phyloP scores from a whole-genome alignment of 2,329 filamentous ascomycete species.

The Trichophyton benhamiae region DNA sequence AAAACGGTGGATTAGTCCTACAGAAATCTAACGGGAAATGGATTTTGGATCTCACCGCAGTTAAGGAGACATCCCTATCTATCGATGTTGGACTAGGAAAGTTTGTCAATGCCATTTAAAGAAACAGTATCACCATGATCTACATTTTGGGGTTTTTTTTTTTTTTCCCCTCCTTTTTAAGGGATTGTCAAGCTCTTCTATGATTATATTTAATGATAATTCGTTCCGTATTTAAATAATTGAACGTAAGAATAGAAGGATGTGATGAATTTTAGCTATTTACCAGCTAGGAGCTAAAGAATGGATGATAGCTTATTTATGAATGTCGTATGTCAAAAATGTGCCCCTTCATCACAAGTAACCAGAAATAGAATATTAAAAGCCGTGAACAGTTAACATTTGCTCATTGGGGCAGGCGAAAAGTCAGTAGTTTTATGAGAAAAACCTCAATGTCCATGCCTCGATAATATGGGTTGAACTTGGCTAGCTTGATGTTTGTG shows the following conservation, averaged over 20 bases:
- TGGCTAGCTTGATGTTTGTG: background rate
- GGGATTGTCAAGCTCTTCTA: too few relatives aligned
- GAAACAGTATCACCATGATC: background rate
- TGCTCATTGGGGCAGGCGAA: background rate
- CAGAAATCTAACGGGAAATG: constrained; percentile 30
- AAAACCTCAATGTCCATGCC: background rate
- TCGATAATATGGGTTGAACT: background rate
- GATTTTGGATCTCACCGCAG: constrained; percentile 18
- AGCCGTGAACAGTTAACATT: background rate
- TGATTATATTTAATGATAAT: too few relatives aligned
- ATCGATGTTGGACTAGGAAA: background rate
- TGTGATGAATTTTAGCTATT: background rate
- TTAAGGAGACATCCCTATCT: background rate
- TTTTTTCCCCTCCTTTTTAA: too few relatives aligned
- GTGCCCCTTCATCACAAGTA: background rate
- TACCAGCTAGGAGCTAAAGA: background rate
- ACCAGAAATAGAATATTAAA: background rate
- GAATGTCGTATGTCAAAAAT: too few relatives aligned
- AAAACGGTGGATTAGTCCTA: constrained; percentile 30
- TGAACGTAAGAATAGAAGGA: background rate
- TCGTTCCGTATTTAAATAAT: too few relatives aligned
- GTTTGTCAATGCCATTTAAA: background rate
- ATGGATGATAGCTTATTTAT: background rate
- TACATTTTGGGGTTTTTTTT: too few relatives aligned
- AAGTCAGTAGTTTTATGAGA: background rate